Evolutionary conservation across 2,329 filamentous ascomycete genomes (phyloP), one percentile per base, ranked within the genome.

Genomic region (Colletotrichum falcatum): DNA sequence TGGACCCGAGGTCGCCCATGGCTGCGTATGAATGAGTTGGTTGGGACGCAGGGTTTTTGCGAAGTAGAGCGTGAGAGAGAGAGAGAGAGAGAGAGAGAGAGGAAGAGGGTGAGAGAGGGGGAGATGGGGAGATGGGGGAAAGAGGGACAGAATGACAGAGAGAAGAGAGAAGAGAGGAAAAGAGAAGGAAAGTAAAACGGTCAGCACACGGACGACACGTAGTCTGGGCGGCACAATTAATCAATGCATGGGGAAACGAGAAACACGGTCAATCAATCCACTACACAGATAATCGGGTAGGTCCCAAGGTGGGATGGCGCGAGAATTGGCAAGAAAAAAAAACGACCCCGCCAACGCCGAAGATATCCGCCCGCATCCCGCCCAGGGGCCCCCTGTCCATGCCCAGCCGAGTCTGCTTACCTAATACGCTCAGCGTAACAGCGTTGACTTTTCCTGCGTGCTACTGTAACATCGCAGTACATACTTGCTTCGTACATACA

Each of bases 1-100:
- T 61, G 51, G 72, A 61, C 51, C 65, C 65, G 66, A 72, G 20
- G 70, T 73, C 72, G 56, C 65, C 72, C 72, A 73, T 73, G 51
- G 14, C 61, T 71, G 69, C 54, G 65, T 8, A 37, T 28, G 33
- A 9, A 11, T 60, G 39, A 11, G 8, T 58, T 28, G 23, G 26
- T 18, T 26, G 48, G 8, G n/a, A n/a, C n/a, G n/a, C n/a, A n/a
- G n/a, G n/a, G n/a, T n/a, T n/a, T n/a, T n/a, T n/a, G n/a, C n/a
- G n/a, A n/a, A n/a, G n/a, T n/a, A n/a, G n/a, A n/a, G n/a, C n/a
- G n/a, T n/a, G n/a, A 28, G 8, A 30, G 28, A 8, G 23, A 6
- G 16, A 33, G 26, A 18, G 11, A 7, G 30, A 9, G 2, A 0
- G 23, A n/a, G 16, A 53, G 62, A 5, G 28, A 26, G 39, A 9